A percentile compares a stretch with the other conserved stretches of the same genome.
These are phyloP conservation scores for Colletotrichum tofieldiae DNA, from an alignment of 2,329 filamentous ascomycete genomes.

Conservation along the genomic window DNA sequence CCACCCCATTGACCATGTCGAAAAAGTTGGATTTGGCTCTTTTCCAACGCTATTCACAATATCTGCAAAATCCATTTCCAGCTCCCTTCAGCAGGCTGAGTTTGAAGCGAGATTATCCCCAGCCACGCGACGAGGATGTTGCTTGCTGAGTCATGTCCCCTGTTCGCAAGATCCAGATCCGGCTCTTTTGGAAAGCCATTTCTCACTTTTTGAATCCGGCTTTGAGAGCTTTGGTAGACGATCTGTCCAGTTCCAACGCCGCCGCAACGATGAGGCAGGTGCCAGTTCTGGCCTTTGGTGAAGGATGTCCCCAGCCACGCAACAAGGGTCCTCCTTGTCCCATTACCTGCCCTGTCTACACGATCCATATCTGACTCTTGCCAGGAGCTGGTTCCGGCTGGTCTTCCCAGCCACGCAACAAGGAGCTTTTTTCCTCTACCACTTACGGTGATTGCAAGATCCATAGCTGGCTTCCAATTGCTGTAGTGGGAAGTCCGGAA, in stretches of 20 bases:
- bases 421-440: background rate
- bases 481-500: background rate
- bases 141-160: background rate
- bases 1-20: background rate
- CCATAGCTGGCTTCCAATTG: background rate
- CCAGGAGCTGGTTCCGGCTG: background rate
- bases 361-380: too few species aligned
- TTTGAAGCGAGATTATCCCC: background rate
- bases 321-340: too few species aligned
- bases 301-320: too few species aligned
- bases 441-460: background rate
- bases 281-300: too few species aligned
- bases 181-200: background rate
- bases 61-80: background rate
- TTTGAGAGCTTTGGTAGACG: too few species aligned
- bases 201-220: too few species aligned
- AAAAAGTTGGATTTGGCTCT: background rate
- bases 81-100: background rate
- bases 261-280: too few species aligned
- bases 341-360: too few species aligned
- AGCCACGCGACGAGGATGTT: background rate
- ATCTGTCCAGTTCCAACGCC: background rate
- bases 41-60: background rate
- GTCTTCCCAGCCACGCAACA: background rate
- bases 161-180: background rate